Conservation (phyloP, 257 asterid genomes). For the Fraxinus pennsylvanica region DNA sequence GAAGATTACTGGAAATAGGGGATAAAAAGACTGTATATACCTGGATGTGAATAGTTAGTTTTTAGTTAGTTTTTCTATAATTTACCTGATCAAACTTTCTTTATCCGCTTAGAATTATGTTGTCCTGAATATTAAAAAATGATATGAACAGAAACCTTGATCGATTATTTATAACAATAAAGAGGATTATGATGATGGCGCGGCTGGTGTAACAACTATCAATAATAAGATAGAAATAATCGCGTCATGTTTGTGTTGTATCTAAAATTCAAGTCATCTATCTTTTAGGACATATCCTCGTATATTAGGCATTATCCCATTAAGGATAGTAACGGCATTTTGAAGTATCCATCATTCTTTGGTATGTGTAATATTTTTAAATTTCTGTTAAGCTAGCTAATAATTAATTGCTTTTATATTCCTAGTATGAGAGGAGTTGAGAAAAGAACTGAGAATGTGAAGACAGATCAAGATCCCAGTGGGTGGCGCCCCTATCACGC, state of each 20-base stretch:
- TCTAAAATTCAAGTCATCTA: not conserved
- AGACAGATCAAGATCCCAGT: conserved; percentile 78
- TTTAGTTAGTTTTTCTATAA: not conserved
- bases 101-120: not conserved
- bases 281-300: not conserved
- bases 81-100: not conserved
- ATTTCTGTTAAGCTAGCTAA: conserved; percentile 14
- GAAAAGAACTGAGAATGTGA: conserved; percentile 63
- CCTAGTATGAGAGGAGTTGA: conserved; percentile 67
- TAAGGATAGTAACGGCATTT: not conserved
- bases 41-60: not conserved
- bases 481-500: conserved; percentile 80
- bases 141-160: not conserved
- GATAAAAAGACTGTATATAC: not conserved
- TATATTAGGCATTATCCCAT: not conserved
- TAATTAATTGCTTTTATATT: conserved; percentile 15
- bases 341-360: not conserved
- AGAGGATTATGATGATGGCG: not conserved
- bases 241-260: not conserved
- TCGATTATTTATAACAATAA: not conserved
- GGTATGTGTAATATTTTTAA: not conserved
- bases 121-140: not conserved
- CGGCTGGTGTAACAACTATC: not conserved
- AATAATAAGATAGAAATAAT: not conserved
- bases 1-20: not conserved